These are phyloP conservation scores for Komagataella kurtzmanii DNA, from an alignment of 805 yeast species.

Conservation along the genomic window DNA sequence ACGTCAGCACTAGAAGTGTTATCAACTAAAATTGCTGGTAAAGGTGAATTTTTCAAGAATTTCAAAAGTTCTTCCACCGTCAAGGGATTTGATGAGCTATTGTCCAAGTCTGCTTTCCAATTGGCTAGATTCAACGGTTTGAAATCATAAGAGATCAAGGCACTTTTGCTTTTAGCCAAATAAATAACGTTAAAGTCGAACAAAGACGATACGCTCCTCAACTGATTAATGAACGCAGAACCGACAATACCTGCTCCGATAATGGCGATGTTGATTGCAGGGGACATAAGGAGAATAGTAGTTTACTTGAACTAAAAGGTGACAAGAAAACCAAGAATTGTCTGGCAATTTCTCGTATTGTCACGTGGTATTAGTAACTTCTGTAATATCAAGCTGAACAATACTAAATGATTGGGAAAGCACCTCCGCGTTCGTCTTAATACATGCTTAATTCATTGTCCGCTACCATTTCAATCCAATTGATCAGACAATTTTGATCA, in stretches of 20 bases:
- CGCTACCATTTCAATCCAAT: slow-evolving; percentile 45
- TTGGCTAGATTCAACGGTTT: slow-evolving; percentile 50
- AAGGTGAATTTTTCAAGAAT: slow-evolving; percentile 50
- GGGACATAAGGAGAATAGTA: slow-evolving; percentile 22
- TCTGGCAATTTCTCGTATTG: neutral
- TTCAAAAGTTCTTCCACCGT: slow-evolving; percentile 43
- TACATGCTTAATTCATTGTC: slow-evolving; percentile 11
- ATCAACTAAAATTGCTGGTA: slow-evolving; percentile 79
- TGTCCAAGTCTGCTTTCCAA: slow-evolving; percentile 37
- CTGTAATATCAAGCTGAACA: neutral
- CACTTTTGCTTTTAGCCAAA: slow-evolving; percentile 62
- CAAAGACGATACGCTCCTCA: slow-evolving; percentile 38
- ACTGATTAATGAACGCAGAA: slow-evolving; percentile 76
- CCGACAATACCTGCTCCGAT: slow-evolving; percentile 95
- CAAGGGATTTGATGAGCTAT: slow-evolving; percentile 35
- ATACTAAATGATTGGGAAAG: too few relatives aligned
- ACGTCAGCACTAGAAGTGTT: slow-evolving; percentile 80
- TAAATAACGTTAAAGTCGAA: slow-evolving; percentile 67
- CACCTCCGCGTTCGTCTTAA: slow-evolving; percentile 1
- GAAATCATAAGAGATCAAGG: slow-evolving; percentile 58
- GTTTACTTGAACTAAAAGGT: neutral
- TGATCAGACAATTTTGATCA: slow-evolving; percentile 65
- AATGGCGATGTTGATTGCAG: slow-evolving; percentile 51
- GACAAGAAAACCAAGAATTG: neutral
- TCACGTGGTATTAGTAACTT: neutral